phyloP scores from a whole-genome alignment of 352 stramenopile genomes.

The Plasmopara muralis region DNA sequence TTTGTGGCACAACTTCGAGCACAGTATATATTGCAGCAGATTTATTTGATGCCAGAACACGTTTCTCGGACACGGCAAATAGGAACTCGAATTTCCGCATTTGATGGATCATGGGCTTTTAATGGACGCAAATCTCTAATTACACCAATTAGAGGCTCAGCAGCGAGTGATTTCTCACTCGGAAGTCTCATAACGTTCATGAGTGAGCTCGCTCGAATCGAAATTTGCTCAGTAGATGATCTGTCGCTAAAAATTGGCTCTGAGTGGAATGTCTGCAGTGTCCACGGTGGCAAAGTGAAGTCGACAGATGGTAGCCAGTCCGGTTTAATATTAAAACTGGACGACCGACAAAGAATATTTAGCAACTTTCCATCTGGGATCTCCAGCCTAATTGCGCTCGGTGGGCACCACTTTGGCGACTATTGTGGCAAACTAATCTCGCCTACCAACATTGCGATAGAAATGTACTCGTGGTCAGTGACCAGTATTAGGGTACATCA shows the following conservation, averaged over 20 bases:
- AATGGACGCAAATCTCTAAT: slow-evolving; percentile 19
- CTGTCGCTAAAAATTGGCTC: slow-evolving; percentile 19
- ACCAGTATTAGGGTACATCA: slow-evolving; percentile 1
- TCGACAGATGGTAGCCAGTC: slow-evolving; percentile 2
- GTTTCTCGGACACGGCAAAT: slow-evolving; percentile 1
- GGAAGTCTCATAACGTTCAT: slow-evolving; percentile 25
- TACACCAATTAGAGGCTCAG: slow-evolving; percentile 9
- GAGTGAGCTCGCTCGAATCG: slow-evolving; percentile 24
- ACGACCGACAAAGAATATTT: slow-evolving; percentile 35
- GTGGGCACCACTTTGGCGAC: slow-evolving; percentile 31
- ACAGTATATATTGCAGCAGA: slow-evolving; percentile 22
- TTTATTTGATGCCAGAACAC: neutral
- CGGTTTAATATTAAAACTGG: slow-evolving; percentile 33
- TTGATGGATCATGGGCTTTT: slow-evolving; percentile 27
- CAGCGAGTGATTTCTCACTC: slow-evolving; percentile 14
- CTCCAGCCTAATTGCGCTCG: slow-evolving; percentile 30
- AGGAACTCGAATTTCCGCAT: slow-evolving; percentile 7
- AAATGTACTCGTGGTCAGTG: slow-evolving; percentile 25
- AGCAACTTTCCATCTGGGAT: slow-evolving; percentile 38
- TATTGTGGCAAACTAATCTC: slow-evolving; percentile 35
- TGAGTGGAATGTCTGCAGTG: slow-evolving; percentile 15
- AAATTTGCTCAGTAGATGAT: slow-evolving; percentile 17
- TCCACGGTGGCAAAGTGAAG: neutral
- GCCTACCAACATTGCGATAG: slow-evolving; percentile 25
- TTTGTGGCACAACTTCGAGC: slow-evolving; percentile 35